Evolutionary conservation across 2,329 filamentous ascomycete species (phyloP).

Genomic region (Aureobasidium sp.): DNA sequence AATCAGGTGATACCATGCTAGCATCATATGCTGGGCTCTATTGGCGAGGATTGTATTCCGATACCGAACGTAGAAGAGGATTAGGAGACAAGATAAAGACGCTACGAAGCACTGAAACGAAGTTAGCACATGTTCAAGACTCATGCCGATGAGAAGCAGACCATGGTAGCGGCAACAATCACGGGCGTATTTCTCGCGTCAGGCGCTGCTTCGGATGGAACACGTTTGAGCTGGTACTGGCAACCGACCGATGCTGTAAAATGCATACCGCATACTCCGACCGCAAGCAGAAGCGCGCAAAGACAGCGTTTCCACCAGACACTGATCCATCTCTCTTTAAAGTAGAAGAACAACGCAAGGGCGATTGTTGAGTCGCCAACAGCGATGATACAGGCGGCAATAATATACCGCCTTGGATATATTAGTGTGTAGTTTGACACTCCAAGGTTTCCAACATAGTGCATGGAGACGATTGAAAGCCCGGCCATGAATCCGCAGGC

Average conservation of each 20-base stretch:
- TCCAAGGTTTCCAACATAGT: constrained; percentile 79
- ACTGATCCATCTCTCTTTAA: constrained; percentile 68
- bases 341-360: constrained; percentile 69
- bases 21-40: constrained; percentile 47
- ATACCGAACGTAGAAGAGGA: constrained; percentile 32
- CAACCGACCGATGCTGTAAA: constrained; percentile 73
- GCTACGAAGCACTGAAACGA: constrained; percentile 33
- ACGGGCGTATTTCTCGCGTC: constrained; percentile 56
- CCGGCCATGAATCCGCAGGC: constrained; percentile 65
- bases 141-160: constrained; percentile 34
- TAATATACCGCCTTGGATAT: constrained; percentile 54
- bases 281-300: constrained; percentile 61
- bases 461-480: constrained; percentile 73
- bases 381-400: constrained; percentile 65
- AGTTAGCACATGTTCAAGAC: constrained; percentile 7
- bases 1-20: constrained; percentile 35
- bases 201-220: constrained; percentile 31
- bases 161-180: constrained; percentile 65
- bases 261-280: constrained; percentile 79
- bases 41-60: constrained; percentile 33
- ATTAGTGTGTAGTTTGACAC: constrained; percentile 67
- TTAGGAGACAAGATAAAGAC: constrained; percentile 30
- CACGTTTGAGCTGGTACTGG: constrained; percentile 51
- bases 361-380: constrained; percentile 63
- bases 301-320: constrained; percentile 67